Evolutionary conservation across 108 stramenopile species (phyloP).

Genomic region (Fistulifera pelliculosa): DNA sequence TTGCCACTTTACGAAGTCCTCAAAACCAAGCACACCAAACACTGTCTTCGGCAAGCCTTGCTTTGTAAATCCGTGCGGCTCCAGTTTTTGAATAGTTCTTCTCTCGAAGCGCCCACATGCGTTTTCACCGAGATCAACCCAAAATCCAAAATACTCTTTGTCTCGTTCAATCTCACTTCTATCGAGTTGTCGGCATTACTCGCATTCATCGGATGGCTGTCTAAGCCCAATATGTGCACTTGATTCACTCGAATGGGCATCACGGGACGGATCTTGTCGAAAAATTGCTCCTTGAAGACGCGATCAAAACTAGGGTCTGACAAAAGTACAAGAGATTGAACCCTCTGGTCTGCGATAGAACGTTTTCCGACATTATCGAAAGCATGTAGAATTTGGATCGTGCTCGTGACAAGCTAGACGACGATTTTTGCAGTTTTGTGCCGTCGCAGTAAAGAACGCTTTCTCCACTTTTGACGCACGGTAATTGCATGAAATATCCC

Average conservation of each 20-base stretch:
- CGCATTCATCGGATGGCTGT: too few species aligned
- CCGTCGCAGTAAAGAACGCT: background rate
- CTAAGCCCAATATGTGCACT: too few species aligned
- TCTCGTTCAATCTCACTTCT: too few species aligned
- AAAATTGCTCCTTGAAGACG: background rate
- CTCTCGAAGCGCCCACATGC: conserved; percentile 7
- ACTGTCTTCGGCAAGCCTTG: conserved; percentile 4
- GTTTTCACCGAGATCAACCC: too few species aligned
- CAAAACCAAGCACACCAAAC: conserved; percentile 6
- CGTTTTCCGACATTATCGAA: conserved; percentile 1
- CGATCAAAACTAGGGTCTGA: background rate
- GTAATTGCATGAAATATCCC: conserved; percentile 3
- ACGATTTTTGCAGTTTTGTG: background rate
- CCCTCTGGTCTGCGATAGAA: background rate
- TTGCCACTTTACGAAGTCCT: conserved; percentile 7
- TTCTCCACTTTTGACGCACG: background rate
- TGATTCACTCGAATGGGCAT: too few species aligned
- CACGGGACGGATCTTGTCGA: too few species aligned
- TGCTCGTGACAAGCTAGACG: background rate
- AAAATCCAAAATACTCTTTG: too few species aligned
- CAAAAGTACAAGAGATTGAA: background rate
- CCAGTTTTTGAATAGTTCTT: background rate
- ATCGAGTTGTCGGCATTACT: too few species aligned
- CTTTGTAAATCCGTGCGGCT: background rate
- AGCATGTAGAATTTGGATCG: conserved; percentile 8